A percentile compares a stretch with the other conserved stretches of the same genome.
These are phyloP conservation scores for Lipomyces starkeyi DNA, from an alignment of 805 yeast species.

Conservation along the genomic window DNA sequence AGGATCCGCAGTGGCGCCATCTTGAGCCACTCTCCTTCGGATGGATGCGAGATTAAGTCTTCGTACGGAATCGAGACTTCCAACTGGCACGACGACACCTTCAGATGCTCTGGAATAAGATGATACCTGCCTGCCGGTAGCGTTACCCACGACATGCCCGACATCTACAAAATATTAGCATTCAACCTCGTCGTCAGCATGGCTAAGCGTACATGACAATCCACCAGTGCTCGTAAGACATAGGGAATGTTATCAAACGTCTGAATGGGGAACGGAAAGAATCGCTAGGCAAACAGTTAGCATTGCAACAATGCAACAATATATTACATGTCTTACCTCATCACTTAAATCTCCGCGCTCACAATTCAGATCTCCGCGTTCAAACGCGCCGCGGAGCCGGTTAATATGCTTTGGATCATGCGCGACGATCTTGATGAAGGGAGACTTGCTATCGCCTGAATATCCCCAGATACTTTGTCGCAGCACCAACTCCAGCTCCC, in stretches of 20 bases:
- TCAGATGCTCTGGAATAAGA: slow-evolving; percentile 49
- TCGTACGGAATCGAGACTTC: slow-evolving; percentile 75
- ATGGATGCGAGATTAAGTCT: slow-evolving; percentile 75
- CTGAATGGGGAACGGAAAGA: slow-evolving; percentile 39
- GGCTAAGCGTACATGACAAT: slow-evolving; percentile 72
- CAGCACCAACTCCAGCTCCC: slow-evolving; percentile 64
- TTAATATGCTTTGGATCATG: slow-evolving; percentile 70
- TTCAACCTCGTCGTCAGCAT: background rate
- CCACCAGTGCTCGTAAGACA: slow-evolving; percentile 85
- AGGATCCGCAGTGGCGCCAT: slow-evolving; percentile 92
- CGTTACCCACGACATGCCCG: slow-evolving; percentile 94
- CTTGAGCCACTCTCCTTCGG: slow-evolving; percentile 92
- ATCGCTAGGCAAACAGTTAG: background rate
- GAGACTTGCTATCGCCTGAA: slow-evolving; percentile 74
- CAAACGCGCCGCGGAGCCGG: slow-evolving; percentile 78
- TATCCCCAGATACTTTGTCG: slow-evolving; percentile 96
- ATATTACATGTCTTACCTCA: slow-evolving; percentile 50
- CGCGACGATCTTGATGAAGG: slow-evolving; percentile 77
- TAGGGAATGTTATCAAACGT: slow-evolving; percentile 90
- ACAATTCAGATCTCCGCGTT: slow-evolving; percentile 74
- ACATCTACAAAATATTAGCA: slow-evolving; percentile 44
- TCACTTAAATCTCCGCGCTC: slow-evolving; percentile 43
- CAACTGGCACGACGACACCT: slow-evolving; percentile 80
- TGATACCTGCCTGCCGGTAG: slow-evolving; percentile 76
- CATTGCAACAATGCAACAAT: background rate